Evolutionary conservation across 2,329 filamentous ascomycete genomes (phyloP), one percentile per base, ranked within the genome.

Genomic region (Sarocladium strictum): DNA sequence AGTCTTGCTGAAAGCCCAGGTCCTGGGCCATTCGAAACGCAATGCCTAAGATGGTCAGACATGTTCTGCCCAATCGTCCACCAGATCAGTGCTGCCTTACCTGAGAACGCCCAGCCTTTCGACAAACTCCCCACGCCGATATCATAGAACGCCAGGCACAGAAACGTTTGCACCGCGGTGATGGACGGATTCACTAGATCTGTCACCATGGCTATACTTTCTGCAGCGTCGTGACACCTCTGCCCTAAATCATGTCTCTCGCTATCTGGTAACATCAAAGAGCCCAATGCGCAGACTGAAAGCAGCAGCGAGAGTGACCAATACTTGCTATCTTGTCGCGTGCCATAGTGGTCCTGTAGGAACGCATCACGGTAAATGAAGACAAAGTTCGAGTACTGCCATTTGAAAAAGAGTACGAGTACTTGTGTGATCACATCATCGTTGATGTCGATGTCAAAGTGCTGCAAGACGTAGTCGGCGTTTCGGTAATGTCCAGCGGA

Each of bases 331-430:
- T 43, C 37, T 1, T 52, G 33, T 0, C 56, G 51, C 17, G 58
- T 52, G 5, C 58, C 55, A 23, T 62, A 61, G 23, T 67, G 60
- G n/a, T 64, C 63, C 9, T 53, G 47, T 1, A 67, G 53, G n/a
- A 67, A 66, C 0, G 61, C 63, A 21, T 66, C 64, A 0, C 64
- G 61, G 26, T 66, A 66, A 2, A 66, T 61, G 41, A 67, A 67
- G 61, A 66, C 65, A 57, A 65, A 66, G n/a, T 67, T 59, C 3
- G 64, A 62, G 26, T 65, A 67, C 47, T 66, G 64, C 58, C 60
- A 64, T n/a, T 56, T 59, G 55, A 66, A 67, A 47, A 66, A 66
- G 2, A 59, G 57, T 21, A 59, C 49, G 1, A 67, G 47, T 0
- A 58, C 58, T 6, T 59, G 53, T 1, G 54, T 57, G 17, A 66